phyloP scores from a whole-genome alignment of 805 yeast species.

The Maudiozyma barnettii region DNA sequence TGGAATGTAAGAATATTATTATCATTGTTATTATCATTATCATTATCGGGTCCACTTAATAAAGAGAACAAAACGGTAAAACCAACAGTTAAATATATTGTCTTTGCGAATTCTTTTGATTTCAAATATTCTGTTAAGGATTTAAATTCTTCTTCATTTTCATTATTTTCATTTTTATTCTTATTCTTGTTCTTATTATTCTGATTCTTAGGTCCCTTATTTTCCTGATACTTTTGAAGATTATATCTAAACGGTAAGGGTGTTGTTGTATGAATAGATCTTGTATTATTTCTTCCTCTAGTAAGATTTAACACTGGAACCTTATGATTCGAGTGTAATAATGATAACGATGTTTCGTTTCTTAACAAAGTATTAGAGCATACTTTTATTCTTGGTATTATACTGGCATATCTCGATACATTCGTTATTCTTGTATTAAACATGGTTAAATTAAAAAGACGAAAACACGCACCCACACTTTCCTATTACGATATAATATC shows the following conservation, averaged over 20 bases:
- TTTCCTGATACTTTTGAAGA: too few species aligned
- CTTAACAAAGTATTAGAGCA: neutral
- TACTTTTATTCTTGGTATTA: neutral
- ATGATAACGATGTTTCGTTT: neutral
- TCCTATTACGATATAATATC: too few species aligned
- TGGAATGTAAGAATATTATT: conserved; percentile 47
- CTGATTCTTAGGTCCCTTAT: too few species aligned
- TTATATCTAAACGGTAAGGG: neutral
- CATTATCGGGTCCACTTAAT: conserved; percentile 15
- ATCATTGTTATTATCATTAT: conserved; percentile 13
- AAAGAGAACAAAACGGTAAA: conserved; percentile 31
- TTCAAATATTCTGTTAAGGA: conserved; percentile 31
- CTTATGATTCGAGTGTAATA: neutral
- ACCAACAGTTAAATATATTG: conserved; percentile 32
- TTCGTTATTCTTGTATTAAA: neutral
- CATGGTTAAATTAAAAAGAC: neutral
- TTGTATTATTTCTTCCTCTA: neutral
- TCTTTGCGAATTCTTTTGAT: conserved; percentile 35
- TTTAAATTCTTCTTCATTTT: conserved; percentile 18
- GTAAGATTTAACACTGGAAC: neutral
- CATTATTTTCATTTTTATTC: conserved; percentile 2
- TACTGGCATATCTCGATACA: neutral
- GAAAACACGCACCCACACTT: too few species aligned
- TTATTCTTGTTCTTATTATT: neutral
- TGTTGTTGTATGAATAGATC: neutral